Base-by-base conservation (phyloP, 2,329 filamentous ascomycete species). In the Microcyclospora pomicola region DNA sequence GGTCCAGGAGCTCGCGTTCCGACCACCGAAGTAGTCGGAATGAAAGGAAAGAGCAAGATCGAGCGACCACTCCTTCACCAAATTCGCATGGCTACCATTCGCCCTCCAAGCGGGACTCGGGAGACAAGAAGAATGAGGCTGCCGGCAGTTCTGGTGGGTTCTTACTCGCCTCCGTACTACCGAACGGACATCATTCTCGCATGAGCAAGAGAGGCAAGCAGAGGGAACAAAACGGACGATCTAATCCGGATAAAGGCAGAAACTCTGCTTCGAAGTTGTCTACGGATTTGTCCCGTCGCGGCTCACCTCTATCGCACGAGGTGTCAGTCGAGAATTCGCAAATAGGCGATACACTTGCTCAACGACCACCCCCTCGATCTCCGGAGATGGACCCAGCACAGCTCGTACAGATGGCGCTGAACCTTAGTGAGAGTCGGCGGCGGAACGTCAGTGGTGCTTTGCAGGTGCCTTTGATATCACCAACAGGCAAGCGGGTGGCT, bases 371-470 rank as follows among this genome's bases (percentile, higher is more conserved):
- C 7, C 27, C 39, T 1, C 34, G 38, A 12, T 33, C 45, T 10
- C 38, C 82, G 14, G 76, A 85, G 50, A 70, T 81, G 42, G 87
- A 95, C 52, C 81, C 87, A 6, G 75, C 80, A 3, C 83, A 94
- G 59, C 92, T 96, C 46, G 85, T 96, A 31, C 86, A 86, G 52
- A 82, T 96, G 73, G 88, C 88, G 1, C 63, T 96, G 49, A 91
- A 80, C 46, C 62, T 96, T 35, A 93, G 82, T 63, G 85, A 95
- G 59, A 83, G 80, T 52, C 75, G 77, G 46, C 75, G 75, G 30
- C 53, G 70, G 69, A 61, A 82, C 67, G 43, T 75, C 64, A 58
- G 73, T 66, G 59, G 71, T 65, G 59, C 76, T 56, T 58, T 70
- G 60, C 48, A 73, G 53, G 39, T 74, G 55, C 54, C 71, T 58